A percentile compares a stretch with the other conserved stretches of the same genome.
These are phyloP conservation scores for Claviceps pazoutovae DNA, from an alignment of 2,329 filamentous ascomycete species.

Conservation along the genomic window DNA sequence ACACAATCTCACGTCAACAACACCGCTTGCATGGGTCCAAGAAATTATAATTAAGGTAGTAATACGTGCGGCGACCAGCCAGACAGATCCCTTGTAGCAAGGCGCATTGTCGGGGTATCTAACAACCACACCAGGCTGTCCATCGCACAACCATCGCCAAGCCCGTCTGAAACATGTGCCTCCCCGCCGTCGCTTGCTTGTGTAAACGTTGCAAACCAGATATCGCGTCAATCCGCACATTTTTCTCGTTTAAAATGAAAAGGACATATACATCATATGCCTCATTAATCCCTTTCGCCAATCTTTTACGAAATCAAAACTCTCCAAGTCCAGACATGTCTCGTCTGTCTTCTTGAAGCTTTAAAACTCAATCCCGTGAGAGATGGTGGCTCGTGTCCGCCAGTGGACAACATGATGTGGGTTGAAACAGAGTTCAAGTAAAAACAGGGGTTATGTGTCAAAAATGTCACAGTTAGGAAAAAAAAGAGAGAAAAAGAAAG, in stretches of 20 bases:
- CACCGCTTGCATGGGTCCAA: neutral
- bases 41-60: slow-evolving; percentile 16
- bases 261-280: slow-evolving; percentile 21
- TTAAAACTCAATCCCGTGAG: slow-evolving; percentile 14
- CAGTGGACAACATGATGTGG: slow-evolving; percentile 13
- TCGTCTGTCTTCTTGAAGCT: slow-evolving; percentile 8
- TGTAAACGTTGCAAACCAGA: slow-evolving; percentile 6
- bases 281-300: slow-evolving; percentile 17
- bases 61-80: slow-evolving; percentile 18
- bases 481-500: slow-evolving; percentile 7
- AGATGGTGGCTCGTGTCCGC: slow-evolving; percentile 8
- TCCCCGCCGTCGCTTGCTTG: neutral
- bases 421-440: slow-evolving; percentile 12
- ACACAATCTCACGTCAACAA: neutral
- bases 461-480: slow-evolving; percentile 22
- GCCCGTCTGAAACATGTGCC: slow-evolving; percentile 1
- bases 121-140: slow-evolving; percentile 4
- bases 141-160: neutral
- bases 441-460: slow-evolving; percentile 29
- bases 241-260: slow-evolving; percentile 8
- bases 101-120: slow-evolving; percentile 13
- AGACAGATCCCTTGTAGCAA: slow-evolving; percentile 12
- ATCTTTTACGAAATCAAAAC: slow-evolving; percentile 11
- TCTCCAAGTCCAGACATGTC: neutral
- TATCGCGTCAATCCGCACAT: slow-evolving; percentile 12